Percentiles rank a stretch among this genome's conserved stretches.
Conservation (phyloP, 768 basidiomycete species). For the Pleurotus ostreatus region DNA sequence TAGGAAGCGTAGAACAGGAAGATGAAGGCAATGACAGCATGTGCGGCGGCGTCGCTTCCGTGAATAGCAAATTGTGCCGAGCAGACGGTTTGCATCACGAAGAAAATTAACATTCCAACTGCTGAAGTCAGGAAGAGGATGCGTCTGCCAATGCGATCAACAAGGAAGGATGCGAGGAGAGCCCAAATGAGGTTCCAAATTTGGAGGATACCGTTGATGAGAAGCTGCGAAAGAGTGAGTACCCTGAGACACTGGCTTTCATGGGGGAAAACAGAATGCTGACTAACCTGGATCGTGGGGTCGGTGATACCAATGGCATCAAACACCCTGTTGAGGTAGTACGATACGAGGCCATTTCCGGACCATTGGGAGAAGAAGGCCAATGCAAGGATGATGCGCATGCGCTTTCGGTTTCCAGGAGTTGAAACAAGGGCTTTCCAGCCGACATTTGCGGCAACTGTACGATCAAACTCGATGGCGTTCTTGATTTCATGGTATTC, state of each 20-base stretch:
- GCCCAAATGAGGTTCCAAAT: constrained; percentile 77
- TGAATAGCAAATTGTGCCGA: constrained; percentile 51
- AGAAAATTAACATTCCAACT: constrained; percentile 60
- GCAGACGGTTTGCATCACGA: constrained; percentile 64
- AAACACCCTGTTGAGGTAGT: constrained; percentile 77
- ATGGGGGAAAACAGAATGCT: constrained; percentile 13
- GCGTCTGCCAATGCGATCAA: constrained; percentile 67
- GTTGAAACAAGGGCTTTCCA: constrained; percentile 68
- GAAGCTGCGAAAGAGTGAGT: constrained; percentile 36
- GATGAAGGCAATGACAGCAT: constrained; percentile 79
- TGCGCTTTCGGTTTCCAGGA: constrained; percentile 69
- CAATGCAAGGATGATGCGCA: constrained; percentile 72
- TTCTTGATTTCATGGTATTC: constrained; percentile 82
- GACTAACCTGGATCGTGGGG: constrained; percentile 36
- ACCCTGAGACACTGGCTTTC: not conserved
- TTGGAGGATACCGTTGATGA: constrained; percentile 84
- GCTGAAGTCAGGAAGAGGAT: constrained; percentile 61
- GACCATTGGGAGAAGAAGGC: constrained; percentile 88
- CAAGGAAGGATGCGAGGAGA: constrained; percentile 49
- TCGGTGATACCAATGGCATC: constrained; percentile 62
- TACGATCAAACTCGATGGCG: constrained; percentile 65
- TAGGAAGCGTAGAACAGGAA: constrained; percentile 80
- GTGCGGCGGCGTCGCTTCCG: constrained; percentile 40
- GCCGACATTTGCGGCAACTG: constrained; percentile 55
- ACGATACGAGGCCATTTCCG: constrained; percentile 80